Base-by-base conservation (phyloP, 331 rosid species). In the Erythrophleum ivorense region DNA sequence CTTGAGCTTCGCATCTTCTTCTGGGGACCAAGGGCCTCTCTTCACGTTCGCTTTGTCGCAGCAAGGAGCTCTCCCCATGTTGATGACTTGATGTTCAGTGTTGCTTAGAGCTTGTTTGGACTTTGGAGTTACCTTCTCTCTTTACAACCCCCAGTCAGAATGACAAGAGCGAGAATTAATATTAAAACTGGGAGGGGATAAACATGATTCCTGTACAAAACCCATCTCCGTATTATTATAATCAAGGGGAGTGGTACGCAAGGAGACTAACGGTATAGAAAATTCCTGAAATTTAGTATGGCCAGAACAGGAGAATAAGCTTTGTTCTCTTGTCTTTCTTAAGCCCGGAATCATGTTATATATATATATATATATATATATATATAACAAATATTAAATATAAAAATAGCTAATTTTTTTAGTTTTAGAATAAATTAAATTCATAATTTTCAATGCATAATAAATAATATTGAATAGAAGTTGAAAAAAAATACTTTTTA, bases 41-140 rank as follows among this genome's bases (percentile, higher is more conserved):
- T 94, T 94, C 81, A 94, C 98, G 88, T 90, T 94, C 79, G 98
- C 95, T 85, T 94, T 94, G 91, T 94, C 98, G 63, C 98, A 94
- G 76, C 98, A 94, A 89, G 98, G 98, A 89, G 98, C 98, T 80
- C 98, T 92, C 57, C 98, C 97, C 98, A 94, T 94, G 78, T 86
- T 84, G 75, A 18, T 24, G 40, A 60, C 48, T 46, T 59, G 15
- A 49, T 62, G 71, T 77, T 50, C 83, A 19, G 76, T n/a, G 43
- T 34, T 5, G 68, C n/a, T 63, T 41, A 31, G 43, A 63, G 45
- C 66, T 59, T 24, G 69, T 60, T 29, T 60, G 57, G 68, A 55
- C 75, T 79, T 78, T 83, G 49, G 71, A 36, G 14, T 36, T 75
- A 60, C 79, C 81, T 75, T 83, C 84, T 77, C 82, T 64, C 68